A percentile compares a stretch with the other conserved stretches of the same genome.
phyloP scores from a whole-genome alignment of 495 filamentous ascomycete genomes.

The Podospora australis region DNA sequence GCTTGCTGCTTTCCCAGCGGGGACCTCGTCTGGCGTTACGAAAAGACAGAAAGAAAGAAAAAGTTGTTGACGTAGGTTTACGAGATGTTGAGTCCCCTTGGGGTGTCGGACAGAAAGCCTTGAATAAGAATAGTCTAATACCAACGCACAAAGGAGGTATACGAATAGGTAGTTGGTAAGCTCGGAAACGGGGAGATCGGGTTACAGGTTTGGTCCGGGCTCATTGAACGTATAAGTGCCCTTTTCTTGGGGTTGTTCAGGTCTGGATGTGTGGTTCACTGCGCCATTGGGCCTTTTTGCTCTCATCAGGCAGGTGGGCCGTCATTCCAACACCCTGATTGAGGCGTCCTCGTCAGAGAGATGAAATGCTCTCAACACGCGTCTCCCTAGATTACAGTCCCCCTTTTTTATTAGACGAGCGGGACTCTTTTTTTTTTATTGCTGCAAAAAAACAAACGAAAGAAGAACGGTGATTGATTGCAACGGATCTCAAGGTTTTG shows the following conservation, averaged over 20 bases:
- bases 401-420: not conserved
- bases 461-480: not conserved
- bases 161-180: not conserved
- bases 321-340: constrained; percentile 5
- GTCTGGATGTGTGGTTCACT: not conserved
- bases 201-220: too few species aligned
- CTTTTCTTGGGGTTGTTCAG: too few species aligned
- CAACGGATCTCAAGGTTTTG: not conserved
- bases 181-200: not conserved
- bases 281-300: not conserved
- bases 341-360: not conserved
- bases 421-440: not conserved
- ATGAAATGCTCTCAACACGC: not conserved
- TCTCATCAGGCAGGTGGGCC: constrained; percentile 5
- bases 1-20: too few species aligned
- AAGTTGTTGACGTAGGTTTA: not conserved
- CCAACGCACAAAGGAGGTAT: too few species aligned
- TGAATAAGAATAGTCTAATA: too few species aligned
- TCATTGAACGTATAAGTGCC: not conserved
- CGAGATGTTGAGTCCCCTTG: not conserved
- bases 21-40: not conserved
- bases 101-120: not conserved
- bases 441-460: not conserved
- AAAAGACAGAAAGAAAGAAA: not conserved
- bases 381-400: not conserved